Evolutionary conservation across 345 rosid genomes (phyloP).

Genomic region (Populus nigra): DNA sequence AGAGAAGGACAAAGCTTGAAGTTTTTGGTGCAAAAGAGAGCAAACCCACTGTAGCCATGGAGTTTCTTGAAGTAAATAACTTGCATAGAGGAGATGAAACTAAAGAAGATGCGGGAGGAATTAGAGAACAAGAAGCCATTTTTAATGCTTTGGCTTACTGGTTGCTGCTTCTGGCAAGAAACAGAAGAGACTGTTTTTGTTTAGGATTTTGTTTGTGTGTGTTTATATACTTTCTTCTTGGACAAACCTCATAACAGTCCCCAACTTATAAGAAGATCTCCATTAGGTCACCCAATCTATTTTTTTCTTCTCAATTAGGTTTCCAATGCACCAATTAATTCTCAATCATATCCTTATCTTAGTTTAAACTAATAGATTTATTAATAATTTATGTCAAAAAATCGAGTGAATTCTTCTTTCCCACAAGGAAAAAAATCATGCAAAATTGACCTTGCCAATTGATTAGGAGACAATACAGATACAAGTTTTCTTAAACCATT

Average conservation of each 20-base stretch:
- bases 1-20: constrained; percentile 31
- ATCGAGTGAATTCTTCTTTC: no score
- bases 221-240: not conserved
- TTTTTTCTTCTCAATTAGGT: not conserved
- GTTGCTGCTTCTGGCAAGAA: constrained; percentile 1
- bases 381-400: no score
- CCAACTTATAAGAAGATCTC: not conserved
- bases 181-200: not conserved
- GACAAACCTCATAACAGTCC: not conserved
- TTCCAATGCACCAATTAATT: not conserved
- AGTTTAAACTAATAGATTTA: no score
- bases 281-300: not conserved
- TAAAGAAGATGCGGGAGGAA: constrained; percentile 28
- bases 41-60: constrained; percentile 24
- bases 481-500: no score
- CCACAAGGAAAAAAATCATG: no score
- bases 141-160: not conserved
- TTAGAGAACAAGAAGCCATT: constrained; percentile 36
- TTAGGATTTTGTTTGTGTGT: not conserved
- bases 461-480: no score
- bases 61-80: constrained; percentile 21
- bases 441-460: no score
- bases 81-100: constrained; percentile 23
- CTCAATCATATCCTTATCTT: not conserved
- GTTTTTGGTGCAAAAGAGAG: constrained; percentile 41